Percentiles rank a stretch among this genome's conserved stretches.
These are phyloP conservation scores for Ascochyta clinopodiicola DNA, from an alignment of 2,329 filamentous ascomycete genomes.

Conservation along the genomic window DNA sequence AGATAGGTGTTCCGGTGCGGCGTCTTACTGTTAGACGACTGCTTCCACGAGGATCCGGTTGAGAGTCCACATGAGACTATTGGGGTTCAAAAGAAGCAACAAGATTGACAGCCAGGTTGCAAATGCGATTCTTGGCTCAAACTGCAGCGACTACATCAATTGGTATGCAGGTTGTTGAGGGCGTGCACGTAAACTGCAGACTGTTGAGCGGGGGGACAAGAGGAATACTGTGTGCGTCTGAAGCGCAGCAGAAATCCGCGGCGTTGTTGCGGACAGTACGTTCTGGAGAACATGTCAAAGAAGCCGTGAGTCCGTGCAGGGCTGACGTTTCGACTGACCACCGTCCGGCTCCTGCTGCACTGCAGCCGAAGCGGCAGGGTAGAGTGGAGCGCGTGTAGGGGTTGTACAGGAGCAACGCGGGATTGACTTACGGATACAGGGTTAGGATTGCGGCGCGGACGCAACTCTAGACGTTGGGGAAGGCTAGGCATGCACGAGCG, in stretches of 20 bases:
- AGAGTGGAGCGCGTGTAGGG: conserved; percentile 28
- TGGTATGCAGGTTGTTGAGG: conserved; percentile 38
- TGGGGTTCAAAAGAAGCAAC: conserved; percentile 35
- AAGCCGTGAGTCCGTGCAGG: conserved; percentile 49
- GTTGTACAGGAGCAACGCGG: conserved; percentile 30
- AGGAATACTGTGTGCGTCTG: conserved; percentile 45
- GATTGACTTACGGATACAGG: conserved; percentile 40
- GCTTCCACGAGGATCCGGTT: conserved; percentile 41
- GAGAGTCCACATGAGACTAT: conserved; percentile 38
- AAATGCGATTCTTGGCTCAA: conserved; percentile 35
- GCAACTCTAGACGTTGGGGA: conserved; percentile 31
- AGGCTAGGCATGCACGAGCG: conserved; percentile 34
- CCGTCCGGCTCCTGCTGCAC: conserved; percentile 43
- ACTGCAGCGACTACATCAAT: conserved; percentile 44
- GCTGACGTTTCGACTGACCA: conserved; percentile 45
- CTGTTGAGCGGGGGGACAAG: conserved; percentile 34
- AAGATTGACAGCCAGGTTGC: conserved; percentile 21
- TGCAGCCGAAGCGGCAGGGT: conserved; percentile 42
- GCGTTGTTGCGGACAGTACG: conserved; percentile 45
- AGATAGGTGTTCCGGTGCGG: conserved; percentile 12
- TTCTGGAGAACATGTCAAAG: conserved; percentile 42
- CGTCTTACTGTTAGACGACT: conserved; percentile 15
- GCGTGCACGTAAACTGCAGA: conserved; percentile 40
- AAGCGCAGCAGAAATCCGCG: conserved; percentile 40
- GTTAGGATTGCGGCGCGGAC: conserved; percentile 40